These are phyloP conservation scores for Cornus kousa DNA, from an alignment of 148 eudicot genomes.

Conservation along the genomic window DNA sequence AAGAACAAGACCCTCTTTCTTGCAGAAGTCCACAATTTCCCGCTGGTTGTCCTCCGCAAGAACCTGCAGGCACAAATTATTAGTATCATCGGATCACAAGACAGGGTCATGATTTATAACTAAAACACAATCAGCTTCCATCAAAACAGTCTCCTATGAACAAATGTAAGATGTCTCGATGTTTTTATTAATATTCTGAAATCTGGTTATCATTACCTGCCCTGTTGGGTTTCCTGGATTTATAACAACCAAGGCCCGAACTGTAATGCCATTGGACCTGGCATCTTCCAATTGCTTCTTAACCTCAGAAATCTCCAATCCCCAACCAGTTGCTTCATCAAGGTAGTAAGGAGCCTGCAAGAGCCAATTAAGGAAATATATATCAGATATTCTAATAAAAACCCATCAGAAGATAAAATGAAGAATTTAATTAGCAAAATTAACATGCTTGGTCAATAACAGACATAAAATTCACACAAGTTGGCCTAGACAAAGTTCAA, in stretches of 20 bases:
- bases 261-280: slow-evolving; percentile 68
- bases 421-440: not conserved
- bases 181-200: not conserved
- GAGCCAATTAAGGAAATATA: not conserved
- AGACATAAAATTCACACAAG: too few species aligned
- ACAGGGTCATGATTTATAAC: not conserved
- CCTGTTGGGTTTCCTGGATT: too few species aligned
- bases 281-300: slow-evolving; percentile 76
- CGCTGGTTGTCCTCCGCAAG: slow-evolving; percentile 68
- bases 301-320: slow-evolving; percentile 75
- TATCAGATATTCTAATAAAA: not conserved
- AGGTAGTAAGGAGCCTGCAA: slow-evolving; percentile 90
- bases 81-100: not conserved
- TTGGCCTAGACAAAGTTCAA: too few species aligned
- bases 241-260: slow-evolving; percentile 91
- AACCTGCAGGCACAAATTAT: slow-evolving; percentile 39
- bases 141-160: slow-evolving; percentile 7
- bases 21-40: slow-evolving; percentile 75
- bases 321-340: slow-evolving; percentile 95
- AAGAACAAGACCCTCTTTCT: slow-evolving; percentile 71
- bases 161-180: not conserved
- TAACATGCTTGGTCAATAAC: not conserved
- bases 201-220: slow-evolving; percentile 38
- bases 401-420: not conserved
- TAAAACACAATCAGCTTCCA: not conserved